Evolutionary conservation across 768 basidiomycete species (phyloP), one percentile per base, ranked within the genome.

Genomic region (Xerocomellus dryophilus): DNA sequence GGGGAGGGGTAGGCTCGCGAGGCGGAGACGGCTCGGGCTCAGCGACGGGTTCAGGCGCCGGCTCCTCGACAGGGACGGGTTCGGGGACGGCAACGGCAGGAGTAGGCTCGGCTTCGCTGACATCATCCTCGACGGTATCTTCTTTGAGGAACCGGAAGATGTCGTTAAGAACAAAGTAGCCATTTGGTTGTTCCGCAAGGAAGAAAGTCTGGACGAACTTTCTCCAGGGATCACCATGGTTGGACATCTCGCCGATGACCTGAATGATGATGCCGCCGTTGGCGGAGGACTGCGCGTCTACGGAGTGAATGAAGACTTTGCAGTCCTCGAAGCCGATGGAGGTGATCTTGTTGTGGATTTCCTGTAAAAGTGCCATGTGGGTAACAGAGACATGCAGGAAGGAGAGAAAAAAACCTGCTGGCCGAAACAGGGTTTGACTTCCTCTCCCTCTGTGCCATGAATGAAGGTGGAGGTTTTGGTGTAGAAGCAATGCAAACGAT

Each of bases 161-260:
- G 76, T 99, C 97, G 74, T 99, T 99, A 74, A 99, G 86, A 60
- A 99, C 97, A 69, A 96, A 99, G 78, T 98, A 99, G 40, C 97
- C 97, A 63, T 96, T 97, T 14, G 93, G 93, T 74, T 99, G 97
- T 73, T 98, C 94, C 36, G 97, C 97, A 50, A 99, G 87, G 89
- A 99, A 98, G 77, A 99, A 98, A 7, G 96, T 98, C 76, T 99
- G 97, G 11, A 94, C 95, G 65, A 99, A 99, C 76, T 98, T 99
- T 67, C 88, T 85, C 97, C 97, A 99, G 5, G 90, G 81, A 49
- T 89, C 90, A 53, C 83, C 82, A 60, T 84, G 81, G 75, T 98
- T 98, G 48, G 91, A 93, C 90, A 98, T 95, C 78, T 99, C 97
- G 62, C 97, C 97, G 68, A 96, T 96, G 72, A 98, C 97, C 73